These are phyloP conservation scores for Gyrodon lividus DNA, from an alignment of 768 basidiomycete genomes.

Conservation along the genomic window DNA sequence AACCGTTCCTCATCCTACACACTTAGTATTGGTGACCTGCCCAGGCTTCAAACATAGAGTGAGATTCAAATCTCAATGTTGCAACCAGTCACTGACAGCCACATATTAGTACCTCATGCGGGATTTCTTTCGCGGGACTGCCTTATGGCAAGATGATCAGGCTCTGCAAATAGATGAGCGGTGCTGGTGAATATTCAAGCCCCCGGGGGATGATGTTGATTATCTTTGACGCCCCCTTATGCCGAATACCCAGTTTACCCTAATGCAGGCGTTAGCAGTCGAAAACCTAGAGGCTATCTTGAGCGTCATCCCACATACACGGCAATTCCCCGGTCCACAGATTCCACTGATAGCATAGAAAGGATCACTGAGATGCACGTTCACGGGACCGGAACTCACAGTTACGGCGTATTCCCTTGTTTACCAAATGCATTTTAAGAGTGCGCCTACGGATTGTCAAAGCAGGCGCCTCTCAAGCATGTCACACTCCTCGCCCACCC, in stretches of 20 bases:
- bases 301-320: neutral
- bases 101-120: neutral
- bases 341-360: neutral
- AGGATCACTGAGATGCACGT: neutral
- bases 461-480: slow-evolving; percentile 1
- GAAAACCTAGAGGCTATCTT: neutral
- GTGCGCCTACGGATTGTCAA: too few relatives aligned
- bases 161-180: neutral
- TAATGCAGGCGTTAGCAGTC: neutral
- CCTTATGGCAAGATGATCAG: neutral
- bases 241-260: neutral
- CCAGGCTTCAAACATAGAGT: too few relatives aligned
- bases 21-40: too few relatives aligned
- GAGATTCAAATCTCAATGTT: too few relatives aligned
- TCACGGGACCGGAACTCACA: slow-evolving; percentile 4
- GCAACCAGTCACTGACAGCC: too few relatives aligned
- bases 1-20: too few relatives aligned
- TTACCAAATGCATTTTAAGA: too few relatives aligned
- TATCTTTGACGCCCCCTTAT: neutral
- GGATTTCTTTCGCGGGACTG: neutral
- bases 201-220: too few relatives aligned
- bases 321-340: neutral
- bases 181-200: too few relatives aligned
- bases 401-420: slow-evolving; percentile 4
- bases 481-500: slow-evolving; percentile 3